Conservation (phyloP, 108 stramenopile species). For the Skeletonema potamos region DNA sequence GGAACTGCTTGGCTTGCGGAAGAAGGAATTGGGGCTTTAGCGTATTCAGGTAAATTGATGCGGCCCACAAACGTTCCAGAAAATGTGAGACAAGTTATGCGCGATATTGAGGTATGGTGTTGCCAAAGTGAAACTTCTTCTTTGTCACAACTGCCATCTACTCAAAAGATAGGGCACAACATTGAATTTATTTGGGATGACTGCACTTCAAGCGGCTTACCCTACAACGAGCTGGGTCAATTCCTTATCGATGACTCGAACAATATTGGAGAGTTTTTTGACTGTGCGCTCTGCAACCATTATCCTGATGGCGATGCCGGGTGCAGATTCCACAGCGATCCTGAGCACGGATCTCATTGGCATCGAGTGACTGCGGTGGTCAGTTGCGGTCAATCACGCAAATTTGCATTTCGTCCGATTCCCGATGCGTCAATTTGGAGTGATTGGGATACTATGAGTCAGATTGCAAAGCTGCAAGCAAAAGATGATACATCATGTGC, state of each 20-base stretch:
- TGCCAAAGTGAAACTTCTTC: constrained; percentile 10
- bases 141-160: neutral
- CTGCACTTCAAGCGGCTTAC: constrained; percentile 13
- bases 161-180: neutral
- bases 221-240: constrained; percentile 31
- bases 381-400: constrained; percentile 46
- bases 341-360: constrained; percentile 73
- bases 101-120: constrained; percentile 49
- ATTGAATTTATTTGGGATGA: constrained; percentile 33
- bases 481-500: constrained; percentile 32
- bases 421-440: constrained; percentile 48
- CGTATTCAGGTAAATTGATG: constrained; percentile 81
- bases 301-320: constrained; percentile 66
- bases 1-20: constrained; percentile 77
- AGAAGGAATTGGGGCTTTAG: constrained; percentile 64
- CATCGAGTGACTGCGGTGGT: constrained; percentile 66
- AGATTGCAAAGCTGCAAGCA: constrained; percentile 6
- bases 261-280: constrained; percentile 46
- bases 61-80: constrained; percentile 49
- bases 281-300: constrained; percentile 76
- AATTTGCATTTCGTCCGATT: constrained; percentile 74
- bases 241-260: constrained; percentile 5
- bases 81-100: constrained; percentile 46
- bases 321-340: constrained; percentile 77
- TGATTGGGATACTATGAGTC: constrained; percentile 41